phyloP scores from a whole-genome alignment of 2,329 filamentous ascomycete species.

The Xylariaceae sp. region DNA sequence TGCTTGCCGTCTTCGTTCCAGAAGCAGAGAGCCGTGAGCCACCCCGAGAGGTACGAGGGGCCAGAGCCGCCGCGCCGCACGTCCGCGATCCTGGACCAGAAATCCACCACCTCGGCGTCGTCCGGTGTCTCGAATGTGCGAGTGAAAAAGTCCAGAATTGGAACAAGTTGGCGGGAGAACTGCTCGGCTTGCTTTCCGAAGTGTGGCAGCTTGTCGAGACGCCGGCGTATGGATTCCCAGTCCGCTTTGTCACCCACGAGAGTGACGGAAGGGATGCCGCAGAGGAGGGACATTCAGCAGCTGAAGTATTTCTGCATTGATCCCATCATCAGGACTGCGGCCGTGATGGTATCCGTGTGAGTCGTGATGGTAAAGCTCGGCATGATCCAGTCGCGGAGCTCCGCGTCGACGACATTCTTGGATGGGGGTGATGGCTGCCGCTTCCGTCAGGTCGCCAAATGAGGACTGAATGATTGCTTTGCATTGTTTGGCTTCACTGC shows the following conservation, averaged over 20 bases:
- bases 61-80: neutral
- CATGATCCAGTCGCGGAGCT: constrained; percentile 46
- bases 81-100: constrained; percentile 33
- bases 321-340: constrained; percentile 50
- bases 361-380: constrained; percentile 52
- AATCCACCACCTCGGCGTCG: constrained; percentile 27
- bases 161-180: constrained; percentile 35
- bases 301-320: constrained; percentile 48
- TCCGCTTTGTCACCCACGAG: constrained; percentile 47
- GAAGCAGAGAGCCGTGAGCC: constrained; percentile 14
- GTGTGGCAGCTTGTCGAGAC: constrained; percentile 36
- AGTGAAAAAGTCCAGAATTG: constrained; percentile 40
- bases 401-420: constrained; percentile 39
- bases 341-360: constrained; percentile 39
- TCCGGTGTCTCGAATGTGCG: constrained; percentile 33
- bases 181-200: constrained; percentile 36
- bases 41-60: constrained; percentile 2
- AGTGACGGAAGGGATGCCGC: constrained; percentile 52
- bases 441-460: neutral
- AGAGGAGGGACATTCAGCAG: constrained; percentile 32
- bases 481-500: neutral
- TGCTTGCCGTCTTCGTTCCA: constrained; percentile 2
- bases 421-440: neutral
- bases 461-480: constrained; percentile 6
- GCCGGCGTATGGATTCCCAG: constrained; percentile 36